A percentile compares a stretch with the other conserved stretches of the same genome.
Evolutionary conservation across 345 rosid species (phyloP).

Genomic region (Alliaria petiolata): DNA sequence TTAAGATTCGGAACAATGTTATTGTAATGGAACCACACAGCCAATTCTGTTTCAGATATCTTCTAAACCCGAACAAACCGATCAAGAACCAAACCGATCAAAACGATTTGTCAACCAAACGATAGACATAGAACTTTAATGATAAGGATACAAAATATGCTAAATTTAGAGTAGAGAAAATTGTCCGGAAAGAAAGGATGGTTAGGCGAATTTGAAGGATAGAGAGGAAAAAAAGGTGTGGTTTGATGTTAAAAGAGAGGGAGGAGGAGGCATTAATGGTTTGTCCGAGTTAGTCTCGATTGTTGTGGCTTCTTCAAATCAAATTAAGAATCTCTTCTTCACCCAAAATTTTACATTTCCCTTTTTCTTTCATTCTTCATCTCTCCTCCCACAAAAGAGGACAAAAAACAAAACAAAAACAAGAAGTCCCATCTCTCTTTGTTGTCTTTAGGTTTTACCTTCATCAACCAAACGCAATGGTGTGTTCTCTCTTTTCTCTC

Average conservation of each 20-base stretch:
- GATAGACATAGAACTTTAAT: background rate
- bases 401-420: background rate
- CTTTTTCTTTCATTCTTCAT: conserved; percentile 34
- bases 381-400: conserved; percentile 28
- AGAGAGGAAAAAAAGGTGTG: conserved; percentile 15
- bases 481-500: conserved; percentile 6
- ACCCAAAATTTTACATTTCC: conserved; percentile 20
- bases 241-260: conserved; percentile 2
- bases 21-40: conserved; percentile 11
- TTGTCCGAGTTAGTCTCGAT: conserved; percentile 35
- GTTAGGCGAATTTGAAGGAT: conserved; percentile 24
- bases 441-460: conserved; percentile 8
- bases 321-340: conserved; percentile 46
- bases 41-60: background rate
- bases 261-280: background rate
- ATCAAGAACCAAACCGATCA: background rate
- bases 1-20: background rate
- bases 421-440: background rate
- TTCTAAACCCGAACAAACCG: background rate
- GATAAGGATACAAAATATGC: conserved; percentile 7
- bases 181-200: background rate
- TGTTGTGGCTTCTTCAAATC: conserved; percentile 38
- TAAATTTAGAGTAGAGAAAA: conserved; percentile 12
- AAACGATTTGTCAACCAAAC: background rate
- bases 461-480: conserved; percentile 31